Conservation (phyloP, 2,329 filamentous ascomycete species). For the Penicillium capsulatum region DNA sequence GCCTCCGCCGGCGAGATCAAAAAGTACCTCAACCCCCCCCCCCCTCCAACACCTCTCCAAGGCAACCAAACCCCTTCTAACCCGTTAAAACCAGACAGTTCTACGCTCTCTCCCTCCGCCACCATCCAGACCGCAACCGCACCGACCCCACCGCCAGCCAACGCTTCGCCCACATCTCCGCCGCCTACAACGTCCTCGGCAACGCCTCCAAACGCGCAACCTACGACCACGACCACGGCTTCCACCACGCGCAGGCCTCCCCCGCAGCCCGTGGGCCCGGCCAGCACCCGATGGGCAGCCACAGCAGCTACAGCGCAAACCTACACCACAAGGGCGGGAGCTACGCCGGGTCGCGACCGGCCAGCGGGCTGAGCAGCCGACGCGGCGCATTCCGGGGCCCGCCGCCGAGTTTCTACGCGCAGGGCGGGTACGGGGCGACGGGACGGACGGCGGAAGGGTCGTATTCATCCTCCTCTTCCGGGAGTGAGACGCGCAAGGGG, state of each 20-base stretch:
- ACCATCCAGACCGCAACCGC: slow-evolving; percentile 90
- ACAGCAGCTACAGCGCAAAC: slow-evolving; percentile 47
- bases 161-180: slow-evolving; percentile 77
- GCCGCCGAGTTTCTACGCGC: slow-evolving; percentile 81
- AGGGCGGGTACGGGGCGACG: slow-evolving; percentile 69
- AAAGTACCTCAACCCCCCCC: slow-evolving; percentile 54
- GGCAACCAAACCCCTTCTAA: not conserved
- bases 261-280: slow-evolving; percentile 23
- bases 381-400: slow-evolving; percentile 75
- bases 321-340: slow-evolving; percentile 34
- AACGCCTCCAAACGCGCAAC: slow-evolving; percentile 67
- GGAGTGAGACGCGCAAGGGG: not conserved
- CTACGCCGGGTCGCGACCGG: slow-evolving; percentile 60
- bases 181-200: slow-evolving; percentile 76
- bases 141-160: slow-evolving; percentile 65
- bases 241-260: slow-evolving; percentile 28
- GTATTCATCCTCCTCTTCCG: slow-evolving; percentile 2
- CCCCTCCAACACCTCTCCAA: slow-evolving; percentile 1
- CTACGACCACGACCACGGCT: slow-evolving; percentile 65
- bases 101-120: slow-evolving; percentile 82
- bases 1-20: slow-evolving; percentile 78
- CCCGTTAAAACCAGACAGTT: slow-evolving; percentile 53
- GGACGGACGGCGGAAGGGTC: slow-evolving; percentile 49
- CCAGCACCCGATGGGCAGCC: slow-evolving; percentile 49
- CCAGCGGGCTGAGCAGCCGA: slow-evolving; percentile 74